Evolutionary conservation across 78 protist species (phyloP).

Genomic region (Diacronema lutheri): DNA sequence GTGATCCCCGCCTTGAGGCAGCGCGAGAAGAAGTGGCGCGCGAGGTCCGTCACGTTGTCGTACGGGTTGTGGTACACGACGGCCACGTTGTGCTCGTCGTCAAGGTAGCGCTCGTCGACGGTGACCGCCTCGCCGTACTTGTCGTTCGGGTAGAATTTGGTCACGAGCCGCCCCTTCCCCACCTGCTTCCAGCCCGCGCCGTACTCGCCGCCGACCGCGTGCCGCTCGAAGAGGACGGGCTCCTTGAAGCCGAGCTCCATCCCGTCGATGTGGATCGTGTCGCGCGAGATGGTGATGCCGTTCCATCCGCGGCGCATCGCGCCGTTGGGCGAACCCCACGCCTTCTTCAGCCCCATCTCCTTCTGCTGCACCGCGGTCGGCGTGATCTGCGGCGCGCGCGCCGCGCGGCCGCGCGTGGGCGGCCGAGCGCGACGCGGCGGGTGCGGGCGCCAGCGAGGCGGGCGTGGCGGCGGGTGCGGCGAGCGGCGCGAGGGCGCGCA

Average conservation of each 20-base stretch:
- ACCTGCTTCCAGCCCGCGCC: slow-evolving; percentile 43
- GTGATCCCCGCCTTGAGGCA: slow-evolving; percentile 7
- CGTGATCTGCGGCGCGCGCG: slow-evolving; percentile 16
- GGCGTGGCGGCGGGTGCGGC: background rate
- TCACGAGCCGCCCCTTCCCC: slow-evolving; percentile 35
- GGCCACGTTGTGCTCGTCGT: background rate
- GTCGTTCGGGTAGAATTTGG: slow-evolving; percentile 20
- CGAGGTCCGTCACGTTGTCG: slow-evolving; percentile 18
- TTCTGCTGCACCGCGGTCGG: slow-evolving; percentile 29
- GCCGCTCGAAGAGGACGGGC: slow-evolving; percentile 56
- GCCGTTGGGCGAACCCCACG: slow-evolving; percentile 37
- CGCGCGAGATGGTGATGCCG: slow-evolving; percentile 28
- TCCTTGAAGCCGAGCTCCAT: slow-evolving; percentile 44
- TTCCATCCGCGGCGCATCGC: slow-evolving; percentile 57
- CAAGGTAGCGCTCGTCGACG: slow-evolving; percentile 27
- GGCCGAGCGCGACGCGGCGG: background rate
- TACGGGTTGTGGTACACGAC: slow-evolving; percentile 10
- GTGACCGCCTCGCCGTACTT: background rate
- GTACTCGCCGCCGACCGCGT: slow-evolving; percentile 62
- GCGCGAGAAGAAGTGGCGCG: slow-evolving; percentile 26
- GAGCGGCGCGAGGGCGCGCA: background rate
- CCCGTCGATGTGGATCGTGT: slow-evolving; percentile 61
- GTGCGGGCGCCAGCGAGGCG: background rate
- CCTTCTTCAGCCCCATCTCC: slow-evolving; percentile 33
- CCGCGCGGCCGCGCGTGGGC: too few species aligned